Conservation (phyloP, 257 asterid genomes). For the Solanum tarijense region DNA sequence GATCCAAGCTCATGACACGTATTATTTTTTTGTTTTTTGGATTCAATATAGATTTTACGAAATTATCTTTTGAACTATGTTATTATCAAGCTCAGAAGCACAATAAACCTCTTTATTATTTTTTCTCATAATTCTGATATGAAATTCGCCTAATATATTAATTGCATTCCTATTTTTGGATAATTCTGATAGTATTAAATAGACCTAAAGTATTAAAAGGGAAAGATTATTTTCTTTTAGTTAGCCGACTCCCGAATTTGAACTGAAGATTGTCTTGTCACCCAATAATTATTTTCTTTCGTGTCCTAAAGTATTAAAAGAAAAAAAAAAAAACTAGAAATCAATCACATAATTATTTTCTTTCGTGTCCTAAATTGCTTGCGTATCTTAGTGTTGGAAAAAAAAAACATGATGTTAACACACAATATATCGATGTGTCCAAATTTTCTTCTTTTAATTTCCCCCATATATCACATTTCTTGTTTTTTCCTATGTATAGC, state of each 20-base stretch:
- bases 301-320: neutral
- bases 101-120: neutral
- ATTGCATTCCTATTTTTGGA: neutral
- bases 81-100: neutral
- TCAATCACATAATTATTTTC: neutral
- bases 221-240: no score
- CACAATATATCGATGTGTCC: neutral
- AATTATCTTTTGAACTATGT: neutral
- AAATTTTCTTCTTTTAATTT: neutral
- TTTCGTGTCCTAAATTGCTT: neutral
- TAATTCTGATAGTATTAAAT: neutral
- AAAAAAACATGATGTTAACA: neutral
- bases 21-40: neutral
- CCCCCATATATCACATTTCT: neutral
- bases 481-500: neutral
- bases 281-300: neutral
- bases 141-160: neutral
- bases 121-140: neutral
- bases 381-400: neutral
- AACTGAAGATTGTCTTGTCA: no score
- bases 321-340: neutral
- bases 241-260: no score
- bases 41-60: rapidly evolving
- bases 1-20: neutral
- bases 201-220: neutral